Conservation (phyloP, 768 basidiomycete genomes). For the Amanita subjunquillea region DNA sequence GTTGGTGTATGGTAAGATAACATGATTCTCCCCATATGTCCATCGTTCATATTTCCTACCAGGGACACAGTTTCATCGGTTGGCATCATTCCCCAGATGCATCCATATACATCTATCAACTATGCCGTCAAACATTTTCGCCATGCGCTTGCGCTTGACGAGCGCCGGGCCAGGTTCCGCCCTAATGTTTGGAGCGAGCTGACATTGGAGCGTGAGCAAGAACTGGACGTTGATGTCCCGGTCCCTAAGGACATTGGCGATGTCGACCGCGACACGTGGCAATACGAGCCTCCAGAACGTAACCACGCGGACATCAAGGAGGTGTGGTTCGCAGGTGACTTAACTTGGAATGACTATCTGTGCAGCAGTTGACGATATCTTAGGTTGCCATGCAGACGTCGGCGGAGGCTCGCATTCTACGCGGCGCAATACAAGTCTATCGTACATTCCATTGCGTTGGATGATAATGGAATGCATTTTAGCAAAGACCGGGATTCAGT, state of each 20-base stretch:
- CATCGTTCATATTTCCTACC: neutral
- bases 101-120: conserved; percentile 15
- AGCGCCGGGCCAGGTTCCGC: conserved; percentile 14
- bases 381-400: conserved; percentile 15
- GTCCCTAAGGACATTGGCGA: conserved; percentile 5
- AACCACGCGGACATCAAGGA: conserved; percentile 14
- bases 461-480: conserved; percentile 20
- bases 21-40: neutral
- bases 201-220: conserved; percentile 13
- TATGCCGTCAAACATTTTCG: conserved; percentile 15
- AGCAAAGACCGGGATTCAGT: conserved; percentile 11
- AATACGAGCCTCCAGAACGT: conserved; percentile 11
- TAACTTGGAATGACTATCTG: neutral
- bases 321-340: conserved; percentile 16
- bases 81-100: conserved; percentile 13
- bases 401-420: conserved; percentile 17
- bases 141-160: conserved; percentile 16
- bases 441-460: conserved; percentile 18
- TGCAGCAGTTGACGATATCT: neutral
- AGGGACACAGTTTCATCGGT: conserved; percentile 18
- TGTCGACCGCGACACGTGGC: conserved; percentile 10
- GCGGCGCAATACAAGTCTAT: conserved; percentile 12
- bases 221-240: conserved; percentile 12
- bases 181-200: conserved; percentile 15
- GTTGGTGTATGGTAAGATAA: conserved; percentile 21